Conservation (phyloP, 169 alveolate species). For the Plasmodium fragile region DNA sequence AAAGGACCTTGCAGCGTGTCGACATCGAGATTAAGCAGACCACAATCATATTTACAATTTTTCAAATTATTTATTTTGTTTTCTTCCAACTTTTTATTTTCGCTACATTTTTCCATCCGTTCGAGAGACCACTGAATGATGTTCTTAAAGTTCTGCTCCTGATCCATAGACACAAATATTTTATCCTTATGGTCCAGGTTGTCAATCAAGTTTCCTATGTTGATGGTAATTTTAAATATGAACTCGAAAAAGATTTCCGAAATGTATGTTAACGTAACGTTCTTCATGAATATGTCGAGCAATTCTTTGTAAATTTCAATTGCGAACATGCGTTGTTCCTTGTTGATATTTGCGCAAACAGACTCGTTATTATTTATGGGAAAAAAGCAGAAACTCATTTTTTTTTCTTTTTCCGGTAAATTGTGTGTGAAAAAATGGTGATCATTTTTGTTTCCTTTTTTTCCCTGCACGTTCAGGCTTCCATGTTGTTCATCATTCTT, state of each 20-base stretch:
- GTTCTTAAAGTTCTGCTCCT: conserved; percentile 43
- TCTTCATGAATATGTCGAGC: conserved; percentile 58
- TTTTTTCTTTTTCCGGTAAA: conserved; percentile 11
- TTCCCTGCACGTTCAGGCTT: conserved; percentile 10
- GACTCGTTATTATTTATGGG: conserved; percentile 20
- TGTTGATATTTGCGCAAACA: conserved; percentile 23
- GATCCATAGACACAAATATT: conserved; percentile 51
- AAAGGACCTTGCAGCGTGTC: not conserved
- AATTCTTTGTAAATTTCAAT: conserved; percentile 72
- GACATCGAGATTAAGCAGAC: not conserved
- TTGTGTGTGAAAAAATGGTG: not conserved
- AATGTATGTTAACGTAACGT: conserved; percentile 46
- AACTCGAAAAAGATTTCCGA: conserved; percentile 67
- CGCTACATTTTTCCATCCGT: conserved; percentile 46
- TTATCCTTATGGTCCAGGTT: conserved; percentile 43
- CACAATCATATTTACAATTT: conserved; percentile 3
- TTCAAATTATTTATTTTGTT: conserved; percentile 5
- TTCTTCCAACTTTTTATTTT: conserved; percentile 34
- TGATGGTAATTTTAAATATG: conserved; percentile 70
- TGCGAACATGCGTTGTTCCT: conserved; percentile 70
- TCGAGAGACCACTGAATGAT: conserved; percentile 66
- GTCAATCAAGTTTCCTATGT: conserved; percentile 49
- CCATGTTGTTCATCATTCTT: conserved; percentile 72
- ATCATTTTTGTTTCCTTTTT: not conserved
- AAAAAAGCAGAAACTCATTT: conserved; percentile 38